These are phyloP conservation scores for Colletotrichum tropicicola DNA, from an alignment of 2,329 filamentous ascomycete genomes.

Conservation along the genomic window DNA sequence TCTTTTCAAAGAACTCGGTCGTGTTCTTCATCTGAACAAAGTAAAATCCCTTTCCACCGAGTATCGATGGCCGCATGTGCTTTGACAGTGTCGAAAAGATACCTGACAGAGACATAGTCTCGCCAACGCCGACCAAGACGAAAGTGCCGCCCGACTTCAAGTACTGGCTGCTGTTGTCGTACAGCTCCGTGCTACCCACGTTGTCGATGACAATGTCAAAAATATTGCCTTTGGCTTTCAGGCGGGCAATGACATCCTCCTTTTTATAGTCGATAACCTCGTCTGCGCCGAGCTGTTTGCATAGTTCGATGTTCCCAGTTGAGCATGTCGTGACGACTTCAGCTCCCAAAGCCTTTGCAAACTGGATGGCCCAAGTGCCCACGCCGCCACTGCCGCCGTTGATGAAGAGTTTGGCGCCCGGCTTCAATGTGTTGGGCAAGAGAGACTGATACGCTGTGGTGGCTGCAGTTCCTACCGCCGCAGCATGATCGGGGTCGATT, in stretches of 20 bases:
- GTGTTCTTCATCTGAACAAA: slow-evolving; percentile 28
- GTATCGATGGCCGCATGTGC: not conserved
- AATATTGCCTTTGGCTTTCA: slow-evolving; percentile 28
- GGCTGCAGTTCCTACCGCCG: slow-evolving; percentile 33
- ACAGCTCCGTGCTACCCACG: slow-evolving; percentile 34
- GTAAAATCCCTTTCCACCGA: not conserved
- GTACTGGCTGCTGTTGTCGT: slow-evolving; percentile 19
- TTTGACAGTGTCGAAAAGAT: not conserved
- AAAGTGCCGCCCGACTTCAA: slow-evolving; percentile 68
- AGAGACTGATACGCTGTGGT: slow-evolving; percentile 36
- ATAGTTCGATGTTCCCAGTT: slow-evolving; percentile 42
- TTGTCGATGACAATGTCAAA: slow-evolving; percentile 41
- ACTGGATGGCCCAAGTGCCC: slow-evolving; percentile 46
- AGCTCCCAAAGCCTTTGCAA: slow-evolving; percentile 43
- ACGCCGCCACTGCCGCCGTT: slow-evolving; percentile 48
- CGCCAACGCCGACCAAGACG: slow-evolving; percentile 66
- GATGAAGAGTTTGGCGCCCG: slow-evolving; percentile 38
- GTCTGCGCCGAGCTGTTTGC: slow-evolving; percentile 44
- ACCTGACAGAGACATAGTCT: slow-evolving; percentile 12
- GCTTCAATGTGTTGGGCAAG: slow-evolving; percentile 5
- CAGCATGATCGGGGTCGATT: slow-evolving; percentile 33
- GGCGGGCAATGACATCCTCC: slow-evolving; percentile 22
- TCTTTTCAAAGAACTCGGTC: not conserved
- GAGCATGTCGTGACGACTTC: slow-evolving; percentile 47
- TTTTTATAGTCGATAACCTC: slow-evolving; percentile 46